Evolutionary conservation across 2,329 filamentous ascomycete genomes (phyloP), one percentile per base, ranked within the genome.

Genomic region (Nemania sp.): DNA sequence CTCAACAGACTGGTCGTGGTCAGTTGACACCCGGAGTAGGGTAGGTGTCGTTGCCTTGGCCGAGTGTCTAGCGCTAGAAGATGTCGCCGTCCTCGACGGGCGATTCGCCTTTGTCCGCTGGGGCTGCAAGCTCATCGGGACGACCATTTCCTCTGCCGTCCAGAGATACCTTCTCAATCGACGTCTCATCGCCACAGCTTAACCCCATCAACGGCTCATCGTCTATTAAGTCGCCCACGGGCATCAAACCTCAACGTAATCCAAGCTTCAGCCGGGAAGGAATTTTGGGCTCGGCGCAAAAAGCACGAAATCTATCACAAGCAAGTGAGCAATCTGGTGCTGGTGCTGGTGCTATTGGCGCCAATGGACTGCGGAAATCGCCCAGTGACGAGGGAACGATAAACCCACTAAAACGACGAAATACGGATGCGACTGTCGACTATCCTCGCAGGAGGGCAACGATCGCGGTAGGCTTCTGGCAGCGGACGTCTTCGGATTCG

Each of bases 361-460:
- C 37, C 59, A 77, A 77, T 65, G 77, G 75, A 31, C 71, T 74
- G 55, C 73, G 77, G 62, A 80, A 78, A 63, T 67, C 66, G 39
- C 68, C 68, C 39, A 77, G 74, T 64, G 79, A 84, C 60, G 80
- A 85, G 64, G 77, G 77, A 49, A 33, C 57, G 6, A 74, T 62
- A 23, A 70, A 78, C 22, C 81, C 82, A 33, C 71, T 84, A 24
- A 86, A 86, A 71, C 77, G 83, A 63, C 79, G 83, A 61, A 84
- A 82, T 63, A 83, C 81, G 11, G 83, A 86, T 63, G 79, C 76
- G 30, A 80, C 78, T 15, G 74, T 85, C 42, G 83, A 86, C 67
- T 87, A 86, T 66, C 84, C 84, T 14, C 77, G 84, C 60, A 75
- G 84, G 61, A 77, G 84, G 66, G 84, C 84, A 34, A 86, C 82